A percentile compares a stretch with the other conserved stretches of the same genome.
These are phyloP conservation scores for Globisporangium nodosum DNA, from an alignment of 352 stramenopile species.

Conservation along the genomic window DNA sequence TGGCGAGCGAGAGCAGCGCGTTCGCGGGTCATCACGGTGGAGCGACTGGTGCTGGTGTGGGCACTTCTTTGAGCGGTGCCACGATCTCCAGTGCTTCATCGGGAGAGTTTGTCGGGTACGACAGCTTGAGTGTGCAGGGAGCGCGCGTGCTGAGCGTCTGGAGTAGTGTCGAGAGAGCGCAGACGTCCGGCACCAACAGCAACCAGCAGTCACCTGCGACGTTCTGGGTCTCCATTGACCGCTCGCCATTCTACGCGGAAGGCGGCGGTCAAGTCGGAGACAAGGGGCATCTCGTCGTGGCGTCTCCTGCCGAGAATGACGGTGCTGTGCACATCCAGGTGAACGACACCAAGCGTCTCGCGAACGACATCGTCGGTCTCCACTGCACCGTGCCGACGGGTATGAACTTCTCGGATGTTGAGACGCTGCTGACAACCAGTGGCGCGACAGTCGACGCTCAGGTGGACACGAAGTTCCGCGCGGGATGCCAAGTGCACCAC, in stretches of 20 bases:
- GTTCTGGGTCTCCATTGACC: slow-evolving; percentile 45
- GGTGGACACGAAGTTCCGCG: slow-evolving; percentile 46
- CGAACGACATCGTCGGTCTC: slow-evolving; percentile 37
- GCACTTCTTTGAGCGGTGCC: background rate
- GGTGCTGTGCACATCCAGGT: slow-evolving; percentile 19
- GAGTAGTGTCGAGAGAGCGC: slow-evolving; percentile 12
- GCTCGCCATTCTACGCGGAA: slow-evolving; percentile 74
- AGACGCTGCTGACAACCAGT: slow-evolving; percentile 11
- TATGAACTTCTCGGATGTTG: slow-evolving; percentile 23
- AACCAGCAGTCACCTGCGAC: background rate
- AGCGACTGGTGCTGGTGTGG: background rate
- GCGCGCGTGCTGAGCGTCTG: slow-evolving; percentile 35
- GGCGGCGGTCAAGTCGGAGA: slow-evolving; percentile 75
- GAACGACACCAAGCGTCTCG: slow-evolving; percentile 34
- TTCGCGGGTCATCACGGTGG: slow-evolving; percentile 25
- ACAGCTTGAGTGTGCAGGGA: slow-evolving; percentile 29
- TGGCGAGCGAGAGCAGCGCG: slow-evolving; percentile 32
- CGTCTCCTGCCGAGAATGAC: slow-evolving; percentile 4
- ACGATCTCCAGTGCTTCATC: background rate
- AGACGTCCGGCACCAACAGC: slow-evolving; percentile 2
- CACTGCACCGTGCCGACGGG: slow-evolving; percentile 32
- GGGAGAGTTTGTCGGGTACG: slow-evolving; percentile 55
- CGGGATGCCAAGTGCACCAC: slow-evolving; percentile 61
- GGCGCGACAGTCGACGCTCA: slow-evolving; percentile 24
- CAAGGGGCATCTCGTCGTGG: slow-evolving; percentile 30